Base-by-base conservation (phyloP, 2,329 filamentous ascomycete genomes). In the Monilinia fructicola region DNA sequence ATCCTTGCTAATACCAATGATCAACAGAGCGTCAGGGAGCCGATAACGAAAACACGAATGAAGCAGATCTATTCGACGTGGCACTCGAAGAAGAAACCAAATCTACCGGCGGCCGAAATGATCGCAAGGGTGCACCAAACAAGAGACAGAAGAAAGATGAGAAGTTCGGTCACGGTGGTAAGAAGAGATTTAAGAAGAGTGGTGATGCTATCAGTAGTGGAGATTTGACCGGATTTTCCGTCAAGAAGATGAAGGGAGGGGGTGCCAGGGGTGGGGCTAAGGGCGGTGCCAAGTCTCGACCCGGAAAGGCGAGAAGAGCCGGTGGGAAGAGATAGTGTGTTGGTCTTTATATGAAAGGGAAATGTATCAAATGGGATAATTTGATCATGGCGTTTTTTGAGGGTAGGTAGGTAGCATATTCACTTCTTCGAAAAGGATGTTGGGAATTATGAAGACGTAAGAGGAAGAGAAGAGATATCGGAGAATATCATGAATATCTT, bases 81-180 rank as follows among this genome's bases (percentile, higher is more conserved):
- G 92, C 89, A 71, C 85, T 96, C 68, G 93, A 97, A 74, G 75
- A 80, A 72, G 75, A 76, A 71, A 75, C 73, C 62, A 53, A 64
- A 23, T 35, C 54, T 6, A 61, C 64, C 2, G 54, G 67, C 46
- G 73, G 74, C 73, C 56, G 48, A 42, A 52, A 40, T 31, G 59
- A 64, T 31, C 58, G 59, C 7, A 64, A 67, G n/a, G 53, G 46
- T 9, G 65, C 53, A 14, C 78, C 81, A 35, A 90, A 88, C 76
- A 98, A 98, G 83, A 89, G 95, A 68, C 86, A 90, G 77, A 97
- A 96, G 87, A 97, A 96, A 83, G 89, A 99, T 77, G 85, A 91
- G 71, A 97, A 97, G 81, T 98, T 89, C 78, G 95, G 95, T 31
- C 97, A 94, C 76, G 95, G 95, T 68, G 95, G 95, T 73, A 97